Percentiles rank a stretch among this genome's conserved stretches.
Evolutionary conservation across 2,329 filamentous ascomycete genomes (phyloP).

Genomic region (Fusarium paranaense): DNA sequence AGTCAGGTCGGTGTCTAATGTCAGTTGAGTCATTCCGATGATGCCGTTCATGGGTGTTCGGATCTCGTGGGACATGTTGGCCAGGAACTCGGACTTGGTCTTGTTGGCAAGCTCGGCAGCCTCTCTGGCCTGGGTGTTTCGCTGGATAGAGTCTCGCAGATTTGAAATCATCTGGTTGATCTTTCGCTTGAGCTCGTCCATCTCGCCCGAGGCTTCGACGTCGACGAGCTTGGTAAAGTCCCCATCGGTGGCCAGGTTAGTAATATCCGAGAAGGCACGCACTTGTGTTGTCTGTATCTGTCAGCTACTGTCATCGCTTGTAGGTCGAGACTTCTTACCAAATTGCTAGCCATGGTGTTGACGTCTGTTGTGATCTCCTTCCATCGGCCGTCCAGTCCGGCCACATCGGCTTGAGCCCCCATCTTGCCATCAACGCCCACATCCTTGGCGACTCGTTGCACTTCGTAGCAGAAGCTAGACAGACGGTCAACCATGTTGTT

Average conservation of each 20-base stretch:
- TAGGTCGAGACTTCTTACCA: constrained; percentile 55
- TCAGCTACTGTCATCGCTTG: constrained; percentile 1
- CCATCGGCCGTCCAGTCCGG: constrained; percentile 93
- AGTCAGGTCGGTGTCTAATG: constrained; percentile 92
- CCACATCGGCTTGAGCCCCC: constrained; percentile 95
- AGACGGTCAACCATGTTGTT: constrained; percentile 98
- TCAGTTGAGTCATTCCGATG: constrained; percentile 97
- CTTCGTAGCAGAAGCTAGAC: constrained; percentile 95
- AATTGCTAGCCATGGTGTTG: constrained; percentile 86
- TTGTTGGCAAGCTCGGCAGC: constrained; percentile 97
- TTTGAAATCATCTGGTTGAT: constrained; percentile 99
- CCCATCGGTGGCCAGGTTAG: constrained; percentile 95
- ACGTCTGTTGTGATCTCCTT: constrained; percentile 98
- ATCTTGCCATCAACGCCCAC: constrained; percentile 98
- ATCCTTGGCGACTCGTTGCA: constrained; percentile 95
- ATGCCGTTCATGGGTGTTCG: constrained; percentile 98
- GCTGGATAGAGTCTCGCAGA: constrained; percentile 92
- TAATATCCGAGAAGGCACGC: constrained; percentile 96
- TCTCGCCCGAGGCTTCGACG: constrained; percentile 96
- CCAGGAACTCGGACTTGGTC: constrained; percentile 97
- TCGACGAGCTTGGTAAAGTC: constrained; percentile 98
- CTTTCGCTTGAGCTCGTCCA: constrained; percentile 99
- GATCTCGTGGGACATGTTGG: constrained; percentile 99
- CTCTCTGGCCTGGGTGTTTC: constrained; percentile 95
- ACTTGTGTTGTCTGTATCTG: constrained; percentile 88